phyloP scores from a whole-genome alignment of 768 basidiomycete genomes.

The Suillus plorans region DNA sequence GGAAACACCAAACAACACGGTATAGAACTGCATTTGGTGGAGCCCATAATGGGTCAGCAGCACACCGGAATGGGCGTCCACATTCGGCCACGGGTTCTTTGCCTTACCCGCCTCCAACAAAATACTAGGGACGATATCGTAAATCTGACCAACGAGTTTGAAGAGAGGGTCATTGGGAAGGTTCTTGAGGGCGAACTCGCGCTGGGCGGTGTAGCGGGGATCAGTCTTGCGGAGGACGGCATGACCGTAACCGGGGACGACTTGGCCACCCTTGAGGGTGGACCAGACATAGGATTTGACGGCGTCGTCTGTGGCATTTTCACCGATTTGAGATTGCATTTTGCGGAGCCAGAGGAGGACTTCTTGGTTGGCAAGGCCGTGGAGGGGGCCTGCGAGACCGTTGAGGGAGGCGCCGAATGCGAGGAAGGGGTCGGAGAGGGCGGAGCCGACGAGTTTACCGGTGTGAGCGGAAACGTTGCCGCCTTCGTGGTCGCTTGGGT shows the following conservation, averaged over 20 bases:
- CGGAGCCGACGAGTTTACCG: conserved; percentile 90
- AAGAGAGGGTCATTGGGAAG: conserved; percentile 87
- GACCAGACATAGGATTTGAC: conserved; percentile 95
- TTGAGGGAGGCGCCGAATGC: conserved; percentile 91
- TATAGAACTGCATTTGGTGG: conserved; percentile 93
- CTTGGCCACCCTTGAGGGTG: conserved; percentile 89
- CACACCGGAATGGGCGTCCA: conserved; percentile 95
- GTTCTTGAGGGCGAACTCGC: conserved; percentile 85
- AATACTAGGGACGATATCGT: conserved; percentile 85
- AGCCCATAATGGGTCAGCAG: conserved; percentile 85
- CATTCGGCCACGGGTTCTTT: conserved; percentile 96
- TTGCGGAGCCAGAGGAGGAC: conserved; percentile 92
- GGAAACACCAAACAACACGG: conserved; percentile 96
- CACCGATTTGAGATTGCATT: conserved; percentile 90
- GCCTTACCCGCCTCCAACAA: conserved; percentile 91
- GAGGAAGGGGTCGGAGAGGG: conserved; percentile 97
- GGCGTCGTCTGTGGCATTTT: conserved; percentile 79
- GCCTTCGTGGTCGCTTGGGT: conserved; percentile 87
- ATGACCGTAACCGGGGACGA: conserved; percentile 91
- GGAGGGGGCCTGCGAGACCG: conserved; percentile 95
- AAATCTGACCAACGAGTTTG: conserved; percentile 90
- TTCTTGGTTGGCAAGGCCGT: conserved; percentile 97
- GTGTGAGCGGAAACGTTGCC: conserved; percentile 98
- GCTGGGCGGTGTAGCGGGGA: conserved; percentile 88
- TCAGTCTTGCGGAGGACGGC: conserved; percentile 89